Conservation (phyloP, 148 eudicot species). For the Silene uniflora region DNA sequence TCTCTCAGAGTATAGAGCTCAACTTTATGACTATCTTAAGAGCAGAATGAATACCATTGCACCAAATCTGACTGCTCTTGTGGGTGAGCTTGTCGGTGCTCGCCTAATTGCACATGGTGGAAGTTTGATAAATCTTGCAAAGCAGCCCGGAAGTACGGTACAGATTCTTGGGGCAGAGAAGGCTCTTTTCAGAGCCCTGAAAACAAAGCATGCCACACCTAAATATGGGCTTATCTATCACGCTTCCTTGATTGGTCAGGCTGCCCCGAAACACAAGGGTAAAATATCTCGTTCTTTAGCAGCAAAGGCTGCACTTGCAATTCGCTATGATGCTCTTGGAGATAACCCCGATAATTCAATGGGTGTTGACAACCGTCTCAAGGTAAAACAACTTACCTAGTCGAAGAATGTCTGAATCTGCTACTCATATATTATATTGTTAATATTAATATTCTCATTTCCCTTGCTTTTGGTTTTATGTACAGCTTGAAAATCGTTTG, state of each 20-base stretch:
- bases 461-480: not conserved
- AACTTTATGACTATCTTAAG: constrained; percentile 80
- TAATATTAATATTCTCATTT: constrained; percentile 11
- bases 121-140: constrained; percentile 85
- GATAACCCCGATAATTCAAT: constrained; percentile 75
- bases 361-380: constrained; percentile 78
- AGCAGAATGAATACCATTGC: constrained; percentile 96
- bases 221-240: constrained; percentile 94
- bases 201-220: constrained; percentile 96
- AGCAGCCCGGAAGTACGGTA: constrained; percentile 97
- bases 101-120: constrained; percentile 96
- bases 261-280: constrained; percentile 93
- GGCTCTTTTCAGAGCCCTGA: constrained; percentile 92
- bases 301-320: constrained; percentile 80
- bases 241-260: constrained; percentile 93
- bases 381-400: constrained; percentile 41
- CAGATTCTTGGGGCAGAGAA: constrained; percentile 98
- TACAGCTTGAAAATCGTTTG: constrained; percentile 80
- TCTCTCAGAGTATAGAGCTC: constrained; percentile 85
- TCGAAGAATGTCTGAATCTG: not conserved
- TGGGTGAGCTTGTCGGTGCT: constrained; percentile 97
- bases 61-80: constrained; percentile 91
- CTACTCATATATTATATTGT: not conserved
- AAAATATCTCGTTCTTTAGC: constrained; percentile 93
- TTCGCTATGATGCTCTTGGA: constrained; percentile 90